Conservation (phyloP, 176 grass and related monocot genomes). For the Tillandsia leiboldiana region DNA sequence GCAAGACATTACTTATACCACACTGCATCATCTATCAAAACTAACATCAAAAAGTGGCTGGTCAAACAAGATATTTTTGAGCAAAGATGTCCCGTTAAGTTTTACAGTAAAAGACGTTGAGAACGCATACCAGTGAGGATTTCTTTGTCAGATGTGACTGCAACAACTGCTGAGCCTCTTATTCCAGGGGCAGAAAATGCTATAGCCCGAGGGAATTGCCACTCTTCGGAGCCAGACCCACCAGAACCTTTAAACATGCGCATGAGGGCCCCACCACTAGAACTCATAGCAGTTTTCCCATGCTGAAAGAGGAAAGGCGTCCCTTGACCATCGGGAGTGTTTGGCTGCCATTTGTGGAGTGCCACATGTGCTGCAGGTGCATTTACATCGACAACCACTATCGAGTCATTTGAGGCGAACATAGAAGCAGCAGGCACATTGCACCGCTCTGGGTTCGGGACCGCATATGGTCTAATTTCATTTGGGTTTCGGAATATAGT, state of each 20-base stretch:
- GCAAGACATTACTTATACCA: background rate
- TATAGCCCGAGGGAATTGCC: slow-evolving; percentile 71
- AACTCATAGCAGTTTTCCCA: slow-evolving; percentile 45
- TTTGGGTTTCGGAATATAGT: slow-evolving; percentile 96
- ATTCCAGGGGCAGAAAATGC: slow-evolving; percentile 77
- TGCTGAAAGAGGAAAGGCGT: slow-evolving; percentile 92
- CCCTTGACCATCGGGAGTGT: slow-evolving; percentile 94
- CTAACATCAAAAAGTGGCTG: background rate
- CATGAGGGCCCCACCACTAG: slow-evolving; percentile 70
- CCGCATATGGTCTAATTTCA: slow-evolving; percentile 68
- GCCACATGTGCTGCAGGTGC: slow-evolving; percentile 73
- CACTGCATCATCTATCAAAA: background rate
- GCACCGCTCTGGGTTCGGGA: slow-evolving; percentile 84
- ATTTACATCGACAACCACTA: slow-evolving; percentile 70
- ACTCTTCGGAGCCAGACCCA: slow-evolving; percentile 51
- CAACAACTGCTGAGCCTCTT: slow-evolving; percentile 62
- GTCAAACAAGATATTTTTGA: background rate
- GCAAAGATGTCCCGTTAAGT: background rate
- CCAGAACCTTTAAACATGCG: slow-evolving; percentile 86
- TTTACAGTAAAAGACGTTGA: slow-evolving; percentile 15
- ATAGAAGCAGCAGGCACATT: slow-evolving; percentile 82
- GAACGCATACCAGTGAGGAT: slow-evolving; percentile 71
- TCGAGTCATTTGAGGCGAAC: slow-evolving; percentile 74
- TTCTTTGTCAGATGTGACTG: slow-evolving; percentile 76
- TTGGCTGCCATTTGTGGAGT: slow-evolving; percentile 94